Evolutionary conservation across 768 basidiomycete species (phyloP).

Genomic region (Leccinum pellstonianum): DNA sequence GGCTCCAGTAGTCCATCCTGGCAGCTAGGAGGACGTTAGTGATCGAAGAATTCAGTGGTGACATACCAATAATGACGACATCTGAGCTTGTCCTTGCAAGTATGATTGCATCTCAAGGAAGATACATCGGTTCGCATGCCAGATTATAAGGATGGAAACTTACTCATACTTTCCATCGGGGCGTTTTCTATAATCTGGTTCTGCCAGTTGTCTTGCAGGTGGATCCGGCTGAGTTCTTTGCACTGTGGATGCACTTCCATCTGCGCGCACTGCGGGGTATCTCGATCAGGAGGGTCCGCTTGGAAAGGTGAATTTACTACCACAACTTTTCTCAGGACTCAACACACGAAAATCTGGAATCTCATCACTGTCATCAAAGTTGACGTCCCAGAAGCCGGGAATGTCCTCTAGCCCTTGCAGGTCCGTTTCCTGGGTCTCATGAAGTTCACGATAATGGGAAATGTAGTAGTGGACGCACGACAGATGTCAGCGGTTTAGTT

Average conservation of each 20-base stretch:
- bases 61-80: constrained; percentile 74
- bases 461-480: constrained; percentile 39
- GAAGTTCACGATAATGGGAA: neutral
- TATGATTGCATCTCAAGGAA: constrained; percentile 65
- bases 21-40: constrained; percentile 50
- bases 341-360: constrained; percentile 21
- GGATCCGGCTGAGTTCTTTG: constrained; percentile 5
- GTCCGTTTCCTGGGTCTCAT: constrained; percentile 54
- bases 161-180: constrained; percentile 67
- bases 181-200: constrained; percentile 38
- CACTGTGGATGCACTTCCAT: neutral
- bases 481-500: constrained; percentile 65
- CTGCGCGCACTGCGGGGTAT: neutral
- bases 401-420: constrained; percentile 65
- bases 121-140: neutral
- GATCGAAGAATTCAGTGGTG: constrained; percentile 1
- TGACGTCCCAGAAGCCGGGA: constrained; percentile 64
- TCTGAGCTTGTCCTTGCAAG: constrained; percentile 72
- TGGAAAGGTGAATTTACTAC: constrained; percentile 22
- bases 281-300: neutral
- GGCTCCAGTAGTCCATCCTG: constrained; percentile 64
- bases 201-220: constrained; percentile 4
- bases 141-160: constrained; percentile 15
- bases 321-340: constrained; percentile 35
- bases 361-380: constrained; percentile 33